Evolutionary conservation across 768 basidiomycete species (phyloP).

Genomic region (Auriscalpium microsporum): DNA sequence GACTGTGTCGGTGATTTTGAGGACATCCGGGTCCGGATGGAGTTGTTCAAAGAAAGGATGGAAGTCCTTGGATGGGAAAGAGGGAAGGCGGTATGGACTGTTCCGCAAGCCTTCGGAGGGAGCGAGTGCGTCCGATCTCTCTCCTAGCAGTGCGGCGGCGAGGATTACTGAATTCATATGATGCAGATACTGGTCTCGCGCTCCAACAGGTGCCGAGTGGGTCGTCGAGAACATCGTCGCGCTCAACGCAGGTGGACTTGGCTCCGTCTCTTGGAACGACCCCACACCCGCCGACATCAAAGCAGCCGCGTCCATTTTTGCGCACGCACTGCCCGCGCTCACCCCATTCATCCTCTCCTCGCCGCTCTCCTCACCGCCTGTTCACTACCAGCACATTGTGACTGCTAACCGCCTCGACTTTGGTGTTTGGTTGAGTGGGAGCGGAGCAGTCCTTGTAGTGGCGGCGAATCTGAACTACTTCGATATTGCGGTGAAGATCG

Average conservation of each 20-base stretch:
- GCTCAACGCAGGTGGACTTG: slow-evolving; percentile 63
- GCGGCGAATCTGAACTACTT: slow-evolving; percentile 9
- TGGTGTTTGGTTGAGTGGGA: slow-evolving; percentile 3
- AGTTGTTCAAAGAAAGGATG: slow-evolving; percentile 51
- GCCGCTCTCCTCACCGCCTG: background rate
- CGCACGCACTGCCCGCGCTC: slow-evolving; percentile 19
- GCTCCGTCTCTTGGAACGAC: slow-evolving; percentile 34
- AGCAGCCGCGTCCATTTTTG: slow-evolving; percentile 26
- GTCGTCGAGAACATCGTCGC: slow-evolving; percentile 55
- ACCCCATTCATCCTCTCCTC: slow-evolving; percentile 3
- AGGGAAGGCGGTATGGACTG: slow-evolving; percentile 67
- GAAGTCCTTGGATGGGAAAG: slow-evolving; percentile 61
- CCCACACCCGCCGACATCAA: slow-evolving; percentile 33
- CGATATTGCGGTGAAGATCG: background rate
- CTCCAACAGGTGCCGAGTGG: slow-evolving; percentile 64
- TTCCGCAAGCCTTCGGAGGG: slow-evolving; percentile 71
- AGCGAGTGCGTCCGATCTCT: slow-evolving; percentile 20
- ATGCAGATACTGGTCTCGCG: slow-evolving; percentile 49
- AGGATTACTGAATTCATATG: background rate
- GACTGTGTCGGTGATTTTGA: slow-evolving; percentile 60
- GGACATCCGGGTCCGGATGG: slow-evolving; percentile 61
- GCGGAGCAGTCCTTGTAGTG: background rate
- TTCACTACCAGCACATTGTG: slow-evolving; percentile 2
- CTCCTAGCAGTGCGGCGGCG: background rate
- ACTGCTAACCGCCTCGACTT: slow-evolving; percentile 2